Evolutionary conservation across 164 flowering plant genomes (phyloP).

Genomic region (Saururus chinensis): DNA sequence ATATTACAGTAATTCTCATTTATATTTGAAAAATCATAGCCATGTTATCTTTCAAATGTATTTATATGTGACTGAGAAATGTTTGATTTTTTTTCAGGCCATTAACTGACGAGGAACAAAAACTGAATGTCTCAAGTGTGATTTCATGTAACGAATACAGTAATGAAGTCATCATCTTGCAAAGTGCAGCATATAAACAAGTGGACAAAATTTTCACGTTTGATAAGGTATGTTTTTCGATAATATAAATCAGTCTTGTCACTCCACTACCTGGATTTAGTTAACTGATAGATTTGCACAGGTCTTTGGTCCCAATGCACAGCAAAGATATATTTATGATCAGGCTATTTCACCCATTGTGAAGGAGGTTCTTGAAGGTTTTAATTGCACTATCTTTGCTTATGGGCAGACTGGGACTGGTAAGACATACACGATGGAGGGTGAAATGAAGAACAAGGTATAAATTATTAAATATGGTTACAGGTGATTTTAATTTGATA

Average conservation of each 20-base stretch:
- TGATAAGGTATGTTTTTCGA: constrained; percentile 58
- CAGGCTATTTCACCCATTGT: constrained; percentile 75
- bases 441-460: constrained; percentile 72
- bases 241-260: too few relatives aligned
- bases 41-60: too few relatives aligned
- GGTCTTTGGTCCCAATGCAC: constrained; percentile 88
- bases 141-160: constrained; percentile 47
- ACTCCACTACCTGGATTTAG: background rate
- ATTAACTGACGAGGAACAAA: too few relatives aligned
- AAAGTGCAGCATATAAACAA: constrained; percentile 63
- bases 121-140: too few relatives aligned
- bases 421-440: too few relatives aligned
- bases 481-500: background rate
- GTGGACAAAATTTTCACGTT: constrained; percentile 64
- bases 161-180: constrained; percentile 57
- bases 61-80: too few relatives aligned
- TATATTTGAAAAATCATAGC: too few relatives aligned
- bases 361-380: constrained; percentile 77
- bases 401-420: constrained; percentile 92
- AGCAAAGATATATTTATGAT: constrained; percentile 67
- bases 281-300: constrained; percentile 4
- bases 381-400: constrained; percentile 82
- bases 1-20: too few relatives aligned
- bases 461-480: constrained; percentile 66
- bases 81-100: too few relatives aligned